phyloP scores from a whole-genome alignment of 139 green algal species.

The Haematococcus lacustris region DNA sequence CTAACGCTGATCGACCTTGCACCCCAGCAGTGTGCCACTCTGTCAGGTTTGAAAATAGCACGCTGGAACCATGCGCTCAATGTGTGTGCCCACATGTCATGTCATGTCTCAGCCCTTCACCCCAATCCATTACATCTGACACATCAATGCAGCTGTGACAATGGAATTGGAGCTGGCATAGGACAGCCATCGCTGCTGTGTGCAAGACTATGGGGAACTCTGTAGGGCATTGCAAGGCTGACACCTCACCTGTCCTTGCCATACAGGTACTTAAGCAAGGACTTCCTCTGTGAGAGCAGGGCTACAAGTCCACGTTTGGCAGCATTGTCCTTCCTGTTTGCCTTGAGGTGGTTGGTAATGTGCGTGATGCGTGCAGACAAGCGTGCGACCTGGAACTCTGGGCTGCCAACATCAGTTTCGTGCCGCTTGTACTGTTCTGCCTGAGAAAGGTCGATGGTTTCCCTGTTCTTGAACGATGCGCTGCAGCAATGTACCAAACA shows the following conservation, averaged over 20 bases:
- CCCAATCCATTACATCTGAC: not conserved
- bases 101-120: not conserved
- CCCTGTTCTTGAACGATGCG: constrained; percentile 52
- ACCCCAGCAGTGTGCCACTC: not conserved
- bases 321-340: constrained; percentile 62
- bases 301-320: constrained; percentile 48
- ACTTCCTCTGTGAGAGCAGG: constrained; percentile 55
- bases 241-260: constrained; percentile 32
- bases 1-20: not conserved
- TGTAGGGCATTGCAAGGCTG: not conserved
- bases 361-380: constrained; percentile 48
- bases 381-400: constrained; percentile 58
- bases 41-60: not conserved
- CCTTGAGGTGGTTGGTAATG: constrained; percentile 44
- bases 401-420: constrained; percentile 45
- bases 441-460: constrained; percentile 49
- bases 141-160: not conserved
- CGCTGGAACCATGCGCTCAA: not conserved
- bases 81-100: not conserved
- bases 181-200: not conserved
- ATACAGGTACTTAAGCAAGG: constrained; percentile 68
- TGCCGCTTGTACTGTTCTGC: constrained; percentile 20
- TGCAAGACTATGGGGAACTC: not conserved
- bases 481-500: constrained; percentile 16
- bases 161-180: not conserved